A percentile compares a stretch with the other conserved stretches of the same genome.
Conservation (phyloP, 352 stramenopile genomes). For the Phytophthora nicotianae region DNA sequence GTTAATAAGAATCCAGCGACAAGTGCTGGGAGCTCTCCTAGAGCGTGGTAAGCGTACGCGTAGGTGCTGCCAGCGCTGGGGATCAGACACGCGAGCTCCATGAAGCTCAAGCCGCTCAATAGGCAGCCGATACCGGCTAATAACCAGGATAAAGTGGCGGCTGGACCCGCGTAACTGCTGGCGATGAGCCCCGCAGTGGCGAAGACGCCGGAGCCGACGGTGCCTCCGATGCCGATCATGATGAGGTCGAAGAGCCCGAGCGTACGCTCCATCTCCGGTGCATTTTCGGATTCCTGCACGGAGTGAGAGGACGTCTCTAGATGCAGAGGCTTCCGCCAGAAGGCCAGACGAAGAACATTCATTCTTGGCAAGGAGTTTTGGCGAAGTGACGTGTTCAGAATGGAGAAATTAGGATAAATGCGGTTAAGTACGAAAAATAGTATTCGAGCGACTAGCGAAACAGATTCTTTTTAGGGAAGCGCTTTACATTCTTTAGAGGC, state of each 20-base stretch:
- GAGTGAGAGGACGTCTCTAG: conserved; percentile 34
- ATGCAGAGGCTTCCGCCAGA: conserved; percentile 77
- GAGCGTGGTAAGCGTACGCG: conserved; percentile 92
- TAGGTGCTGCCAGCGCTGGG: conserved; percentile 93
- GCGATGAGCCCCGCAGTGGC: conserved; percentile 78
- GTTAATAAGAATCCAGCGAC: conserved; percentile 90
- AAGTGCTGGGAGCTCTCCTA: conserved; percentile 93
- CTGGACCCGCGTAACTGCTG: conserved; percentile 71
- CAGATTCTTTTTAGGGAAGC: no score
- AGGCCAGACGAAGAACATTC: conserved; percentile 55
- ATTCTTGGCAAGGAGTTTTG: conserved; percentile 4
- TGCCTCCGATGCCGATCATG: conserved; percentile 94
- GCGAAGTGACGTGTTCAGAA: conserved; percentile 4
- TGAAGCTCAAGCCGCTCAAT: conserved; percentile 89
- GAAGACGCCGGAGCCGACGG: conserved; percentile 94
- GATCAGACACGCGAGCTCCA: conserved; percentile 90
- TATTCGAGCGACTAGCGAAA: neutral
- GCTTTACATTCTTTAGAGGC: no score
- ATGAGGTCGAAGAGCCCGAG: conserved; percentile 93
- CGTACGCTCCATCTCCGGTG: conserved; percentile 37
- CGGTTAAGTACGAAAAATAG: conserved; percentile 12
- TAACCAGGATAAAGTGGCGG: conserved; percentile 84
- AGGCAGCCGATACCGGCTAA: conserved; percentile 83
- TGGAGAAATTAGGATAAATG: neutral
- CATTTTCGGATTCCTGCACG: conserved; percentile 9